Conservation (phyloP, 2,329 filamentous ascomycete species). For the Ophiocordyceps polyrhachis-furcata region DNA sequence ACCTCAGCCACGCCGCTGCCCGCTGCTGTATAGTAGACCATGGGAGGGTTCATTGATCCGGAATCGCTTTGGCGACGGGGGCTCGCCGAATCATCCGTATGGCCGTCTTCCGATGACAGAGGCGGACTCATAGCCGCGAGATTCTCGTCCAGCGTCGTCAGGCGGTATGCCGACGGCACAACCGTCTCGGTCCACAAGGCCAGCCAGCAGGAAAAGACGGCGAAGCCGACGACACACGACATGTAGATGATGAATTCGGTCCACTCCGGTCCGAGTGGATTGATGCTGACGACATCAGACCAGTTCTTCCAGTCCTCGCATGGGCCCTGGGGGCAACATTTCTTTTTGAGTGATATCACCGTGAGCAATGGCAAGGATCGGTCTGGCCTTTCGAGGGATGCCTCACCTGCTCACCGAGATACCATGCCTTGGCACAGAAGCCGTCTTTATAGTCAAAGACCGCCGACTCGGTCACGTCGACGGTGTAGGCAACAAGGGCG, state of each 20-base stretch:
- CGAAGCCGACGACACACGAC: constrained; percentile 47
- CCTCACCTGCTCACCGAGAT: constrained; percentile 47
- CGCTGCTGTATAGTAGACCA: constrained; percentile 90
- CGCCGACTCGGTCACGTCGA: constrained; percentile 70
- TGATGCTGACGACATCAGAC: constrained; percentile 28
- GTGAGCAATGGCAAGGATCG: neutral
- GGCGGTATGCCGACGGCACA: constrained; percentile 70
- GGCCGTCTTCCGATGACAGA: constrained; percentile 18
- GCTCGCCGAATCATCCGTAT: constrained; percentile 25
- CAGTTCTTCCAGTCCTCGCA: constrained; percentile 39
- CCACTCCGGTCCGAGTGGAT: constrained; percentile 31
- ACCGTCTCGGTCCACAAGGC: constrained; percentile 86
- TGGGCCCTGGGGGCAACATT: constrained; percentile 34
- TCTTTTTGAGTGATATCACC: constrained; percentile 17
- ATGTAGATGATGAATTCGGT: constrained; percentile 69
- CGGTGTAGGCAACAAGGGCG: constrained; percentile 69
- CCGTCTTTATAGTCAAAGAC: constrained; percentile 87
- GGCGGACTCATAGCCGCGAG: constrained; percentile 45
- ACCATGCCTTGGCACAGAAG: constrained; percentile 58
- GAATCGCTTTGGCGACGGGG: constrained; percentile 20
- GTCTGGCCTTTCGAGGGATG: neutral
- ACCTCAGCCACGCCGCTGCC: constrained; percentile 95
- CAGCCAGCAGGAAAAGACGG: constrained; percentile 55
- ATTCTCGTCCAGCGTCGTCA: constrained; percentile 85
- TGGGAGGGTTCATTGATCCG: constrained; percentile 35